Conservation (phyloP, 1,284 basidiomycete species). For the Naganishia liquefaciens region DNA sequence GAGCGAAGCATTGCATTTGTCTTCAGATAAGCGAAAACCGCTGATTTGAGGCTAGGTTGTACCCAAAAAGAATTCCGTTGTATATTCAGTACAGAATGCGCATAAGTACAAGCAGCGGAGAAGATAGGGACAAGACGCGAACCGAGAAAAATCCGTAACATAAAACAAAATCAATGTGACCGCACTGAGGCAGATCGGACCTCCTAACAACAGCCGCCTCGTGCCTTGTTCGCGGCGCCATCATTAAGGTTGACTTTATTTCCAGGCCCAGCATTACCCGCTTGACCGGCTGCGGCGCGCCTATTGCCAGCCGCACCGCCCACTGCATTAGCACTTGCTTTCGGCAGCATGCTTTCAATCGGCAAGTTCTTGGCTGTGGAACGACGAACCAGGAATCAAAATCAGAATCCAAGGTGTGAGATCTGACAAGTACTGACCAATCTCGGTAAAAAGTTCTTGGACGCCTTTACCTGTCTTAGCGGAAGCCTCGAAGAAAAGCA, state of each 20-base stretch:
- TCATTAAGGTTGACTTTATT: constrained; percentile 31
- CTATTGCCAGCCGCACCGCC: constrained; percentile 9
- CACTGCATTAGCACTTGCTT: constrained; percentile 14
- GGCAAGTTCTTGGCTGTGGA: constrained; percentile 34
- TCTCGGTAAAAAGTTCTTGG: constrained; percentile 97
- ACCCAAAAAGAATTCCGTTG: constrained; percentile 11
- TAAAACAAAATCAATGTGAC: not conserved
- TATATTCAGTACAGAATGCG: constrained; percentile 21
- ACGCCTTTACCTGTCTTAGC: constrained; percentile 98
- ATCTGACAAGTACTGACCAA: constrained; percentile 63
- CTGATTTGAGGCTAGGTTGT: not conserved
- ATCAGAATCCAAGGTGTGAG: not conserved
- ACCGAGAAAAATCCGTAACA: not conserved
- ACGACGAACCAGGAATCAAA: not conserved
- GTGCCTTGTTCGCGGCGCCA: constrained; percentile 11
- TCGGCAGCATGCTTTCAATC: constrained; percentile 31
- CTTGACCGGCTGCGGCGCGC: constrained; percentile 13
- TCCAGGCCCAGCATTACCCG: constrained; percentile 15
- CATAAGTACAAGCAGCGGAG: constrained; percentile 5
- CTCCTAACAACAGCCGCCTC: constrained; percentile 31
- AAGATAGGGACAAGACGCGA: not conserved
- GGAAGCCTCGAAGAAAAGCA: constrained; percentile 96
- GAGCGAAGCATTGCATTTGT: not conserved
- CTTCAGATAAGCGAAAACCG: not conserved
- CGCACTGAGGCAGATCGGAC: no score